Base-by-base conservation (phyloP, 2,329 filamentous ascomycete species). In the Xylariaceae sp. region DNA sequence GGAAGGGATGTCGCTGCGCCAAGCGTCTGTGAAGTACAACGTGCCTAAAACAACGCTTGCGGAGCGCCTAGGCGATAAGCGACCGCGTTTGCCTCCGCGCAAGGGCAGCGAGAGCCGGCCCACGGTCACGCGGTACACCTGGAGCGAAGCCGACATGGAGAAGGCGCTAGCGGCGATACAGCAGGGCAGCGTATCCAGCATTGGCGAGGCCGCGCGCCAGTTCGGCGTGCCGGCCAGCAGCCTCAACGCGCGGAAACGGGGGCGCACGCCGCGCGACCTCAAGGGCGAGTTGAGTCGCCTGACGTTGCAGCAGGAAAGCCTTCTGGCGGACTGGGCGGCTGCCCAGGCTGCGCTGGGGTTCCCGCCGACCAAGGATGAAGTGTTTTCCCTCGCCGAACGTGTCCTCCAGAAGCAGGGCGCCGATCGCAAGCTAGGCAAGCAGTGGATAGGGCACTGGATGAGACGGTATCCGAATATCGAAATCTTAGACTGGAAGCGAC, bases 391-490 rank as follows among this genome's bases (percentile, higher is more conserved):
- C 0, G 66, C 64, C 1, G 58, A 62, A 8, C 57, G 51, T 9
- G 64, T 64, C 11, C 27, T 64, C 32, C 49, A 42, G 43, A 65
- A 61, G 54, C 55, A 60, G 24, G 56, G 50, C 1, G 20, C 35
- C 9, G 57, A 50, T 10, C 58, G 57, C 36, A 59, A 37, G 32
- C 49, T 67, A 4, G 64, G 65, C 11, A 67, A 63, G 48, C 64
- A 65, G 52, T 66, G 64, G 65, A 61, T 68, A 18, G 54, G 43
- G 6, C 64, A 67, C 23, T 68, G 60, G 61, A 59, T 64, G 53
- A 57, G 60, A 37, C 41, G 64, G 21, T 62, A 63, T 36, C 61
- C 63, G 10, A 35, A 60, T 3, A 44, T 65, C 40, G 53, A 59
- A 20, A 56, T 61, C 5, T 40, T 62, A 6, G 62, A 64, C 20